These are phyloP conservation scores for Elsinoe fawcettii DNA, from an alignment of 2,329 filamentous ascomycete species.

Conservation along the genomic window DNA sequence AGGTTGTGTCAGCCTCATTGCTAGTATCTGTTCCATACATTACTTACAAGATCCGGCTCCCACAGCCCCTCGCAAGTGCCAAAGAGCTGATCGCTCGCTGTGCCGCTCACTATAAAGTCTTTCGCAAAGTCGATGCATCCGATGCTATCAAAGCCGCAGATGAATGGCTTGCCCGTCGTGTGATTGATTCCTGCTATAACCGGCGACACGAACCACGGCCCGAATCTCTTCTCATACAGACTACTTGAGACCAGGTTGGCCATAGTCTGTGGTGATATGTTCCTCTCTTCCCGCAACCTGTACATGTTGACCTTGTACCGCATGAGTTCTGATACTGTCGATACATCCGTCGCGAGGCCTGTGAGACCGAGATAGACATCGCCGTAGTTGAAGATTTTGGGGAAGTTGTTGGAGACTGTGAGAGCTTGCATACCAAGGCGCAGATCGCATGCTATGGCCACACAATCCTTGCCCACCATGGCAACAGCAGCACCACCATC, in stretches of 20 bases:
- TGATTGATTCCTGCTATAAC: constrained; percentile 93
- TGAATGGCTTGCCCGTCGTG: constrained; percentile 90
- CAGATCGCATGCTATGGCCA: constrained; percentile 97
- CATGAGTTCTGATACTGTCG: constrained; percentile 91
- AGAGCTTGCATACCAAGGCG: constrained; percentile 93
- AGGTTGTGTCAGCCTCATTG: constrained; percentile 8
- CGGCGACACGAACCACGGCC: constrained; percentile 90
- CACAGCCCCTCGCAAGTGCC: constrained; percentile 97
- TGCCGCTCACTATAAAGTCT: constrained; percentile 97
- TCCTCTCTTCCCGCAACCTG: constrained; percentile 92
- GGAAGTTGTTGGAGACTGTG: constrained; percentile 99
- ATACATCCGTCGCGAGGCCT: constrained; percentile 90
- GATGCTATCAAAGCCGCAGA: constrained; percentile 98
- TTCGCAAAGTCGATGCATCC: constrained; percentile 99
- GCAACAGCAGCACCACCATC: constrained; percentile 91
- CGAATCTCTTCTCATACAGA: constrained; percentile 92
- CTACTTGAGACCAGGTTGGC: constrained; percentile 88
- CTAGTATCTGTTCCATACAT: not conserved
- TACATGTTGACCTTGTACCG: constrained; percentile 99
- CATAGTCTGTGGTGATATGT: constrained; percentile 90
- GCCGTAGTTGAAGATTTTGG: constrained; percentile 97
- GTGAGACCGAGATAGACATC: constrained; percentile 93
- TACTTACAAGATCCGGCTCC: constrained; percentile 87
- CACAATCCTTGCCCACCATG: constrained; percentile 99
- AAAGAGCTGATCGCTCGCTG: constrained; percentile 93